Evolutionary conservation across 1,284 basidiomycete species (phyloP), one percentile per base, ranked within the genome.

Genomic region (Cryptococcus sp.): DNA sequence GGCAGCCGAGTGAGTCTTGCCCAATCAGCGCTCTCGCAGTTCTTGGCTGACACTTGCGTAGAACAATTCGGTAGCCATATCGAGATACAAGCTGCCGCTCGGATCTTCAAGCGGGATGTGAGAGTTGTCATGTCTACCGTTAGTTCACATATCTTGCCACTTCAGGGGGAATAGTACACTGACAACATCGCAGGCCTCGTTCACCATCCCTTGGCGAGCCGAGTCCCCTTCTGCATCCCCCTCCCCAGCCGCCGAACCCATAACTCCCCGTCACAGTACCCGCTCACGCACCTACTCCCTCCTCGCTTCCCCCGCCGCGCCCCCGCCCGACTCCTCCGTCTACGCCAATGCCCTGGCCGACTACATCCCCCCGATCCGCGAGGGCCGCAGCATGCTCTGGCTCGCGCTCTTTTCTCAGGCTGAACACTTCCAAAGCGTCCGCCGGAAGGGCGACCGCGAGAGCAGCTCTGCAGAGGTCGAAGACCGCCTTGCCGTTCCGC

Each of bases 351-450:
- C 61, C 20, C 42, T 65, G 23, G 59, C 59, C 2, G 60, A 67
- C 15, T 65, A 61, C 56, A 50, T 69, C 16, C 68, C 71, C 1
- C 40, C 68, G 2, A 42, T 62, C 16, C 60, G 55, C 0, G 62
- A 64, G 1, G 71, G 70, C 4, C 62, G 64, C 23, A 62, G 55
- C 23, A 71, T 73, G 66, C 62, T 75, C 5, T 75, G 73, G 73
- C 64, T 75, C 11, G 72, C 72, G 6, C 62, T 73, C 13, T 73
- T 75, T 60, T 69, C 71, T 43, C 65, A 72, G 46, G 72, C 71
- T 0, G 73, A 73, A 56, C 73, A 75, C 50, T 75, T 72, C 48
- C 68, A 75, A 56, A 68, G 65, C 23, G 59, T 75, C 15, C 60
- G 68, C 1, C 62, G 72, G 1, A 64, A 64, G 44, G 69, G 66